Evolutionary conservation across 495 filamentous ascomycete genomes (phyloP), one percentile per base, ranked within the genome.

Genomic region (Extremus antarcticus): DNA sequence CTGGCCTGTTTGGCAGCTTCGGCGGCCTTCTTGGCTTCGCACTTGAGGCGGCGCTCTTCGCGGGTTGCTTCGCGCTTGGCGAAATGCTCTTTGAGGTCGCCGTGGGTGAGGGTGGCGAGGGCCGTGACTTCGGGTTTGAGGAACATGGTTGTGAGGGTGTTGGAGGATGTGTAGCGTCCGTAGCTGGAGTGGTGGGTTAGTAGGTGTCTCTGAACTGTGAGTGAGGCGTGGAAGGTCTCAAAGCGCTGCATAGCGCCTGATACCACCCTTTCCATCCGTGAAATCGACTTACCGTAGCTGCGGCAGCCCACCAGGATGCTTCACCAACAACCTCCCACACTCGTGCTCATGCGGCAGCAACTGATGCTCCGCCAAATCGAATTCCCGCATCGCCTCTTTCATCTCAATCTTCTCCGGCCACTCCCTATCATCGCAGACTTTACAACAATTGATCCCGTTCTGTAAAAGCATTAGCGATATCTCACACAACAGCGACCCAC

Each of bases 361-460:
- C 2, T 60, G 57, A 21, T 60, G 32, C 1, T 55, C 48, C 8
- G 20, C 8, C 2, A 60, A 40, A 24, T 49, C 43, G 35, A 4
- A 60, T 17, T 56, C 19, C 16, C 17, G 17, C 25, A 51, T 60
- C 16, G 57, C 57, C 1, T 35, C 23, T 0, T 53, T 60, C 43
- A 52, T 55, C 16, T 53, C 56, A 43, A 60, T 60, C 48, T 60
- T 60, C 10, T 56, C 53, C 20, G 57, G 57, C 57, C 57, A 60
- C 16, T 56, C 22, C 38, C 47, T 8, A 20, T 29, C 21, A 25
- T 59, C 57, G 57, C 57, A 59, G 2, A 29, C 23, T 13, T 22
- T 23, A 32, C 57, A 59, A 47, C 57, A 59, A 10, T 25, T 25
- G 21, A 59, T 20, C 15, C 51, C 47, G 39, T 56, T 60, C 35